These are phyloP conservation scores for Maudiozyma humilis DNA, from an alignment of 1,139 yeast species.

Conservation along the genomic window DNA sequence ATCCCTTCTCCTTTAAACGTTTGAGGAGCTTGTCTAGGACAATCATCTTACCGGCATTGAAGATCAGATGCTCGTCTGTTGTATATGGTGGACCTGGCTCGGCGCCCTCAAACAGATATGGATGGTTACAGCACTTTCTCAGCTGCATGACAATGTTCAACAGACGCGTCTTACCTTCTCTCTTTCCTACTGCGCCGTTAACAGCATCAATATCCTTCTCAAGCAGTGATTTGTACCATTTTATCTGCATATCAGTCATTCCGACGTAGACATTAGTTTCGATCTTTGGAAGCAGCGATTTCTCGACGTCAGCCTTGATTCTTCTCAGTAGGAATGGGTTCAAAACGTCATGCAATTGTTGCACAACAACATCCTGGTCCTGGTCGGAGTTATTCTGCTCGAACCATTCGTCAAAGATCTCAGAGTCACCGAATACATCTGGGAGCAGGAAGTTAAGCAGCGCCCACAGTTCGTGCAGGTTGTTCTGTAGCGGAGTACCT, in stretches of 20 bases:
- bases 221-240: conserved; percentile 65
- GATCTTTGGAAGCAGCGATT: conserved; percentile 63
- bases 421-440: conserved; percentile 69
- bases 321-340: conserved; percentile 68
- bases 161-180: conserved; percentile 66
- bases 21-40: conserved; percentile 60
- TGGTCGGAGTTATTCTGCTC: conserved; percentile 33
- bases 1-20: conserved; percentile 57
- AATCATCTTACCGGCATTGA: conserved; percentile 63
- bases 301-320: conserved; percentile 72
- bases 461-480: conserved; percentile 76
- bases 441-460: conserved; percentile 65
- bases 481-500: conserved; percentile 76
- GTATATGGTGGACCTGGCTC: conserved; percentile 85
- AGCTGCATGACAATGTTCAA: conserved; percentile 77
- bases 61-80: conserved; percentile 72
- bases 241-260: conserved; percentile 69
- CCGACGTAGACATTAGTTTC: conserved; percentile 66
- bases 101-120: conserved; percentile 76
- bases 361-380: conserved; percentile 59
- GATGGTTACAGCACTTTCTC: conserved; percentile 78
- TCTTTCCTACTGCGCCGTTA: conserved; percentile 68
- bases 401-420: conserved; percentile 70
- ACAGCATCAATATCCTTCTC: conserved; percentile 81
- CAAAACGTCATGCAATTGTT: conserved; percentile 82